Evolutionary conservation across 768 basidiomycete genomes (phyloP), one percentile per base, ranked within the genome.

Genomic region (Naematelia encephala): DNA sequence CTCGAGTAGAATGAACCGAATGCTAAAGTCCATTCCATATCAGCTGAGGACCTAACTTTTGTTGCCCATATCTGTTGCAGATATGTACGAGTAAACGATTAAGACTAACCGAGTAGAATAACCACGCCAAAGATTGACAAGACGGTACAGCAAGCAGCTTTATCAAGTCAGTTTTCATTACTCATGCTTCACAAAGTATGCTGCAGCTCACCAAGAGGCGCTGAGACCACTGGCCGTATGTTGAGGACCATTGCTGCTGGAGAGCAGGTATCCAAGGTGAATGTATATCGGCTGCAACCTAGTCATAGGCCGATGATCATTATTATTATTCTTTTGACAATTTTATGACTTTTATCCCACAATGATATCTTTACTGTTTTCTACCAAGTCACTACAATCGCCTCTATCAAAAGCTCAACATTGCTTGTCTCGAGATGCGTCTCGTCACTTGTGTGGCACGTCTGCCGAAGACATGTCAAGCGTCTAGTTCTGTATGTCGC

Each of bases 91-190:
- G n/a, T n/a, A n/a, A n/a, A n/a, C n/a, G n/a, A n/a, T n/a, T n/a
- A 52, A 4, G 16, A 67, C 69, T 56, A 52, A 75, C 74, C 73
- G 45, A 73, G 61, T 5, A 78, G 67, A 57, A 78, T 77, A 52
- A 77, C 64, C 22, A 75, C 70, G 5, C 75, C 78, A 56, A 78
- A 76, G 28, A 76, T 51, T 13, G 73, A 75, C 47, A 78, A 60
- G 53, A 78, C 62, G 45, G 78, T 74, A 59, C 76, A 78, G 61
- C 75, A 77, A 4, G 68, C 66, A 27, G 75, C 75, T 77, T n/a
- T 43, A 11, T 22, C 14, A 43, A 3, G 25, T 66, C 61, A 64
- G 65, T 60, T 62, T 4, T 44, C 14, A 2, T 13, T 3, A 14
- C 30, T n/a, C 16, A 25, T 22, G 21, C 29, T 8, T 16, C 19